These are phyloP conservation scores for Calycina marina DNA, from an alignment of 2,329 filamentous ascomycete species.

Conservation along the genomic window DNA sequence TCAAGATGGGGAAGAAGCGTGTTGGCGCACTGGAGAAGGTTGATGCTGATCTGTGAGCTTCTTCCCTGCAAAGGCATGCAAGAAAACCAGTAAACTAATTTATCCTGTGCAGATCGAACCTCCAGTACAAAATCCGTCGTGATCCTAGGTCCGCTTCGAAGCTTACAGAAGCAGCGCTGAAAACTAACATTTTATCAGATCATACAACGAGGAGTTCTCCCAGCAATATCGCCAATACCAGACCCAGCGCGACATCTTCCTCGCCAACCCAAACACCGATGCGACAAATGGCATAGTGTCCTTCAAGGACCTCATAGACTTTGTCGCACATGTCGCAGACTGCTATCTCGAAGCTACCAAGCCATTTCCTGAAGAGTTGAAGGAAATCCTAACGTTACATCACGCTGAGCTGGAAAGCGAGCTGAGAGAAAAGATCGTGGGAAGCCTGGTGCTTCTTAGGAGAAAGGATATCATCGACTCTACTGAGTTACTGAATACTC, in stretches of 20 bases:
- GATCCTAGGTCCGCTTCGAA: conserved; percentile 53
- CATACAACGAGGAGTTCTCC: conserved; percentile 79
- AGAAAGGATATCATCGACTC: conserved; percentile 92
- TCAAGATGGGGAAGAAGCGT: conserved; percentile 68
- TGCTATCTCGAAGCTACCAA: conserved; percentile 75
- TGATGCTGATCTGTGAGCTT: conserved; percentile 64
- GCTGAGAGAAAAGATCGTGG: conserved; percentile 85
- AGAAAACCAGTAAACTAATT: conserved; percentile 8
- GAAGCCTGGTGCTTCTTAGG: conserved; percentile 70
- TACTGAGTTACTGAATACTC: conserved; percentile 63
- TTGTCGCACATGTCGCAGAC: conserved; percentile 85
- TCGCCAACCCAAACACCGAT: conserved; percentile 65
- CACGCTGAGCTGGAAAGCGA: conserved; percentile 74
- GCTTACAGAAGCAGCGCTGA: neutral
- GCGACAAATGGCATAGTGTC: conserved; percentile 68
- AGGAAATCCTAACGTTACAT: conserved; percentile 65
- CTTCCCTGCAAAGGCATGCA: conserved; percentile 5
- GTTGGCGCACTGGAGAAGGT: conserved; percentile 89
- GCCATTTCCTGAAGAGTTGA: conserved; percentile 67
- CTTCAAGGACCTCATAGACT: conserved; percentile 82
- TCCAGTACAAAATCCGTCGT: conserved; percentile 82
- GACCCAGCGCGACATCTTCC: conserved; percentile 79
- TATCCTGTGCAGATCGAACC: conserved; percentile 44
- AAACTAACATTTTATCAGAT: conserved; percentile 31
- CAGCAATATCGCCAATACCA: conserved; percentile 87